These are phyloP conservation scores for Ocimum tenuiflorum DNA, from an alignment of 257 asterid genomes.

Conservation along the genomic window DNA sequence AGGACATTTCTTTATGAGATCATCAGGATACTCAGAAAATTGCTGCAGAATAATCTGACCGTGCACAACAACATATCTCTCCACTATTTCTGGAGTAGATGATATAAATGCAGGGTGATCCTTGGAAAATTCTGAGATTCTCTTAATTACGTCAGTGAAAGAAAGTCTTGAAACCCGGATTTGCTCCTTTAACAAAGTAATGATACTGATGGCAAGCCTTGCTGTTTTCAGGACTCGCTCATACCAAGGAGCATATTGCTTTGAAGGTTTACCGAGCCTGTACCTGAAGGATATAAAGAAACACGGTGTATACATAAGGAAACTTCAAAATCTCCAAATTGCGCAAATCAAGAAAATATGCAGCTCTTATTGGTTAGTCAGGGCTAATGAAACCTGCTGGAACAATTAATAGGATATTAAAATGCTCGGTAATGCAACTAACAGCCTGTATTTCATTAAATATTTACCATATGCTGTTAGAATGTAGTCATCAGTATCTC, in stretches of 20 bases:
- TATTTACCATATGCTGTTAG: neutral
- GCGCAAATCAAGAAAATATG: conserved; percentile 6
- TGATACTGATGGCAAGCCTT: conserved; percentile 62
- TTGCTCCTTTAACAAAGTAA: conserved; percentile 75
- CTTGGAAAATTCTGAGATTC: conserved; percentile 46
- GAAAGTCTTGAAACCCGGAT: conserved; percentile 73
- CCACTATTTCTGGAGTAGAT: conserved; percentile 53
- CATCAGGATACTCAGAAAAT: conserved; percentile 81
- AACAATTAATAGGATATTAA: conserved; percentile 2
- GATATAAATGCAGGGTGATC: conserved; percentile 70
- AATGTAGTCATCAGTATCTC: neutral
- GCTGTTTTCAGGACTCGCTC: conserved; percentile 76
- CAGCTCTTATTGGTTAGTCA: neutral
- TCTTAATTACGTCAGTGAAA: conserved; percentile 70
- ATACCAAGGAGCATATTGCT: conserved; percentile 91
- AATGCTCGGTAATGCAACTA: neutral
- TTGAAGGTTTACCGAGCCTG: conserved; percentile 87
- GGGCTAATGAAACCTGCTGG: neutral
- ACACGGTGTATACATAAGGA: neutral
- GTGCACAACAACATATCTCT: conserved; percentile 82
- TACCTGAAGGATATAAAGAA: conserved; percentile 54
- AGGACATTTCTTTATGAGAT: conserved; percentile 54
- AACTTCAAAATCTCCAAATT: neutral
- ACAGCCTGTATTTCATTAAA: neutral
- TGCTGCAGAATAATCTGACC: conserved; percentile 94